Evolutionary conservation across 768 basidiomycete genomes (phyloP).

Genomic region (Rhodotorula taiwanensis): DNA sequence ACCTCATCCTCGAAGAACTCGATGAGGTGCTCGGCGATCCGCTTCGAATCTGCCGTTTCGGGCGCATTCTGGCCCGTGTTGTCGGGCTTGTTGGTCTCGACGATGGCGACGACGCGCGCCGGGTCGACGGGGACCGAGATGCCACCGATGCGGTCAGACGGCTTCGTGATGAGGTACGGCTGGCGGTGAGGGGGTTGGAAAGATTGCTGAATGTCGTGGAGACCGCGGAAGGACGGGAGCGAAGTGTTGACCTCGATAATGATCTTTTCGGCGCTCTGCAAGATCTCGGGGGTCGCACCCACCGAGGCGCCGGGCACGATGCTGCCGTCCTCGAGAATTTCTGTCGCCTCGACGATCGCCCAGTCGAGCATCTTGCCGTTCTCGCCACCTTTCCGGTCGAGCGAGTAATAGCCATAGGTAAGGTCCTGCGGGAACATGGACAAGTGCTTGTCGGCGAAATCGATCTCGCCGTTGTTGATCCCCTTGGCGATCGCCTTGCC

Average conservation of each 20-base stretch:
- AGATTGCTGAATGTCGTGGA: slow-evolving; percentile 39
- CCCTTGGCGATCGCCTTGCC: slow-evolving; percentile 41
- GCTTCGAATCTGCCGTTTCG: slow-evolving; percentile 31
- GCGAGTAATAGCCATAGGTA: slow-evolving; percentile 38
- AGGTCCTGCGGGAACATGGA: slow-evolving; percentile 34
- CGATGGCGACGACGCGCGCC: slow-evolving; percentile 40
- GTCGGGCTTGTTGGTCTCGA: slow-evolving; percentile 40
- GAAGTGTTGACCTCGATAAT: slow-evolving; percentile 44
- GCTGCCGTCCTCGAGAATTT: slow-evolving; percentile 39
- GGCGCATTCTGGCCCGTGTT: slow-evolving; percentile 39
- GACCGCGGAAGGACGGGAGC: slow-evolving; percentile 39
- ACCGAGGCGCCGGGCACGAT: slow-evolving; percentile 42
- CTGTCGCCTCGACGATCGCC: slow-evolving; percentile 42
- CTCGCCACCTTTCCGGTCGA: slow-evolving; percentile 37
- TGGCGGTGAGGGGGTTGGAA: slow-evolving; percentile 35
- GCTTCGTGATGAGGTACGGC: slow-evolving; percentile 40
- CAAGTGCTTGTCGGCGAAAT: slow-evolving; percentile 41
- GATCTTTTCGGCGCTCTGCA: slow-evolving; percentile 41
- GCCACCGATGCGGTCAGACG: slow-evolving; percentile 39
- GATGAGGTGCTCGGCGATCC: slow-evolving; percentile 40
- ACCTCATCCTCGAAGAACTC: slow-evolving; percentile 41
- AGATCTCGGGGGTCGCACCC: slow-evolving; percentile 42
- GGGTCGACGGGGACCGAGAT: slow-evolving; percentile 40
- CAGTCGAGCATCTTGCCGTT: slow-evolving; percentile 37
- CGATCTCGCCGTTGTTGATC: slow-evolving; percentile 40